Percentiles rank a stretch among this genome's conserved stretches.
phyloP scores from a whole-genome alignment of 2,329 filamentous ascomycete genomes.

The Talaromyces amestolkiae region DNA sequence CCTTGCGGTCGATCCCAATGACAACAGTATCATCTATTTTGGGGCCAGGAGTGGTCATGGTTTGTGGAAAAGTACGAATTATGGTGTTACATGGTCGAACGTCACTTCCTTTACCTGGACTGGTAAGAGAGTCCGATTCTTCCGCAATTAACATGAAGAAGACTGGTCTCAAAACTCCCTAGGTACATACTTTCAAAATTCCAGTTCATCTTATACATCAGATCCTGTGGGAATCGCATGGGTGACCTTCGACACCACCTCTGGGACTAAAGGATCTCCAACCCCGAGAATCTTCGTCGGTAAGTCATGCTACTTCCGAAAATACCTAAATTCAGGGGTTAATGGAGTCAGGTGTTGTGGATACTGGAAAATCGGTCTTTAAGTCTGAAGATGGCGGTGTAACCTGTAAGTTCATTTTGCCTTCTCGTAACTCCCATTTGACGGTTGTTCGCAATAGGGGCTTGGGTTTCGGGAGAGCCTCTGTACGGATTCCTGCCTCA shows the following conservation, averaged over 20 bases:
- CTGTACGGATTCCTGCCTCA: slow-evolving; percentile 52
- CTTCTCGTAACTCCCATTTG: neutral
- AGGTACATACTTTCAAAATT: slow-evolving; percentile 50
- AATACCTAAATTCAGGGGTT: neutral
- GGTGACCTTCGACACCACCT: slow-evolving; percentile 57
- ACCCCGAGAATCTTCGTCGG: slow-evolving; percentile 59
- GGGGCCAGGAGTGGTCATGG: slow-evolving; percentile 59
- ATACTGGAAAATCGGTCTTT: slow-evolving; percentile 56
- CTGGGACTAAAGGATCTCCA: slow-evolving; percentile 44
- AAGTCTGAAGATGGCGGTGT: slow-evolving; percentile 54
- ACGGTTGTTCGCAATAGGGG: slow-evolving; percentile 18
- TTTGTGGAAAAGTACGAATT: slow-evolving; percentile 58
- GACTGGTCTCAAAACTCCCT: slow-evolving; percentile 18
- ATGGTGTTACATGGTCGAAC: slow-evolving; percentile 54
- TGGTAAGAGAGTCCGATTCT: slow-evolving; percentile 17
- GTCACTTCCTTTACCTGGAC: slow-evolving; percentile 52
- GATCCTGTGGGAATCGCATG: slow-evolving; percentile 53
- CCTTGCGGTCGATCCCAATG: slow-evolving; percentile 58
- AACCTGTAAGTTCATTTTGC: slow-evolving; percentile 48
- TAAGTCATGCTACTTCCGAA: slow-evolving; percentile 24
- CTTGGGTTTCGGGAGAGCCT: slow-evolving; percentile 50
- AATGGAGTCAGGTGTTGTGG: slow-evolving; percentile 35
- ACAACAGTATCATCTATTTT: slow-evolving; percentile 58
- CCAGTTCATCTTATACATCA: slow-evolving; percentile 46
- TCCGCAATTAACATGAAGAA: neutral